Base-by-base conservation (phyloP, 192 early-diverging fungal genomes). In the Umbelopsis sp. region DNA sequence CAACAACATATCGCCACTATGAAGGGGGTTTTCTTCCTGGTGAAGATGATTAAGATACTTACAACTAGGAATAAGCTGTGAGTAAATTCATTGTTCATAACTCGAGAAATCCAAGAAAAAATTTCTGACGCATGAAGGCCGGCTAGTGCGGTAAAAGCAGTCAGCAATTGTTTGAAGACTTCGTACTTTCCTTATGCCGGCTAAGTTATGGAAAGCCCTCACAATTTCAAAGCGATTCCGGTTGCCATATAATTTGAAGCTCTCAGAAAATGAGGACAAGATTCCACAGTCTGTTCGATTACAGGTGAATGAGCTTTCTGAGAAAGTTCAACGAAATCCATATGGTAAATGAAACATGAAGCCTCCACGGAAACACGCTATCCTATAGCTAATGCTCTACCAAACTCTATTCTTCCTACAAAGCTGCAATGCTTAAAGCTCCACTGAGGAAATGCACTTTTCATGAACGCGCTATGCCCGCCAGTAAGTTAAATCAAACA, bases 291-390 rank as follows among this genome's bases (percentile, higher is more conserved):
- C 59, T 10, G 22, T 70, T 2, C 68, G 65, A 52, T 56, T 45
- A 0, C 29, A 16, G 12, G 17, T 62, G 17, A 20, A 14, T 17
- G 56, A 29, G 26, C 26, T 62, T 10, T 62, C 56, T 20, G 31
- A 29, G 16, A 69, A 62, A 70, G 47, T 75, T 41, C 21, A 24
- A 4, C 24, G 22, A 8, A 75, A 69, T 52, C 56, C 73, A 24
- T 70, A 75, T 66, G 73, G 73, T 75, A 70, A 9, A 21, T 34
- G 38, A 9, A 24, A 8, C 26, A 52, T 66, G n/a, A n/a, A n/a
- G n/a, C n/a, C n/a, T n/a, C n/a, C n/a, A n/a, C n/a, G n/a, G n/a
- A n/a, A n/a, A n/a, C n/a, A n/a, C n/a, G n/a, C n/a, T n/a, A n/a
- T n/a, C n/a, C n/a, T n/a, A n/a, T n/a, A n/a, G n/a, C n/a, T 17